Evolutionary conservation across 108 stramenopile species (phyloP).

Genomic region (Nannochloropsis salina): DNA sequence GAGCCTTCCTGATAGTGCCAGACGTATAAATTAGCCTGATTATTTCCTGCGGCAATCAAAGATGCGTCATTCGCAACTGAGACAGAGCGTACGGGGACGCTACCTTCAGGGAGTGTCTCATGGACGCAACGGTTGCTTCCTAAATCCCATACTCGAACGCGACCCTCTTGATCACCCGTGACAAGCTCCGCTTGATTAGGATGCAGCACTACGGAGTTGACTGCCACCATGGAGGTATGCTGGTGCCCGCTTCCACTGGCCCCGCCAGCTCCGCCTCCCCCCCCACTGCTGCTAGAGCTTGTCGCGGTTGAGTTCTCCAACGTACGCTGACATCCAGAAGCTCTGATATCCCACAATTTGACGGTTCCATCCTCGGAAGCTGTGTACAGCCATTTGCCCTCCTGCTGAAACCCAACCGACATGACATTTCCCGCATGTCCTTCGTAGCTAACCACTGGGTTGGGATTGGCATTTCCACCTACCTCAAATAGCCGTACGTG

Average conservation of each 20-base stretch:
- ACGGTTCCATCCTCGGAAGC: slow-evolving; percentile 65
- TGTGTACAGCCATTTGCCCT: slow-evolving; percentile 85
- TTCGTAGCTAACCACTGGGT: slow-evolving; percentile 52
- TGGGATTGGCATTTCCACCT: slow-evolving; percentile 43
- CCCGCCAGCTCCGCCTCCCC: not conserved
- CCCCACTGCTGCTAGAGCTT: not conserved
- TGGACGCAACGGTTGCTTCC: not conserved
- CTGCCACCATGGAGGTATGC: slow-evolving; percentile 40
- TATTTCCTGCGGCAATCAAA: slow-evolving; percentile 53
- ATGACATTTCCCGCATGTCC: slow-evolving; percentile 80
- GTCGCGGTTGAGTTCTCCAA: slow-evolving; percentile 67
- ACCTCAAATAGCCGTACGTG: slow-evolving; percentile 76
- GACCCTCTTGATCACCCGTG: slow-evolving; percentile 73
- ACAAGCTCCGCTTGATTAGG: slow-evolving; percentile 87
- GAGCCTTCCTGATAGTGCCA: slow-evolving; percentile 34
- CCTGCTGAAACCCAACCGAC: slow-evolving; percentile 88
- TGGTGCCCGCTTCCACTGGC: not conserved
- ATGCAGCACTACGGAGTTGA: slow-evolving; percentile 87
- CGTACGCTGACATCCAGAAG: slow-evolving; percentile 72
- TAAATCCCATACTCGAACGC: slow-evolving; percentile 66
- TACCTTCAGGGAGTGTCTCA: slow-evolving; percentile 58
- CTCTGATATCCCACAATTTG: slow-evolving; percentile 85
- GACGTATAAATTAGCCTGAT: slow-evolving; percentile 45
- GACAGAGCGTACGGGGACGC: slow-evolving; percentile 47
- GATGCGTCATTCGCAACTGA: slow-evolving; percentile 59